phyloP scores from a whole-genome alignment of 306 rosid genomes.

The Neltuma alba region DNA sequence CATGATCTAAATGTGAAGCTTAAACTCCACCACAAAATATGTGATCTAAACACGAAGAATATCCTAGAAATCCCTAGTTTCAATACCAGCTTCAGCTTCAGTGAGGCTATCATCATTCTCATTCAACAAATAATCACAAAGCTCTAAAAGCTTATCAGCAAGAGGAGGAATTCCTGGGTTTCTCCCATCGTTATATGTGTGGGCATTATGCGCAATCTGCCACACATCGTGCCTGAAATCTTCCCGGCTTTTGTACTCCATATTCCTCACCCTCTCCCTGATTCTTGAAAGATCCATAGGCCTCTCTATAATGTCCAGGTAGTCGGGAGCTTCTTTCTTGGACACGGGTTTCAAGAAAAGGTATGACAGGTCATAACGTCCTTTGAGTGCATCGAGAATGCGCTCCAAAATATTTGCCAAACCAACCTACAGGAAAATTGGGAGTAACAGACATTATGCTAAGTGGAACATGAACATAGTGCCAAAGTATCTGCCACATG shows the following conservation, averaged over 20 bases:
- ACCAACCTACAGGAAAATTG: conserved; percentile 64
- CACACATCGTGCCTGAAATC: conserved; percentile 85
- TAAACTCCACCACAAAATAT: background rate
- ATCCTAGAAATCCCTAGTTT: conserved; percentile 49
- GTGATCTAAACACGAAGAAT: background rate
- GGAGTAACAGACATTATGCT: conserved; percentile 22
- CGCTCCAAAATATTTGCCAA: conserved; percentile 96
- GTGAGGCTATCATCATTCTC: conserved; percentile 80
- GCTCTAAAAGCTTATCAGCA: conserved; percentile 87
- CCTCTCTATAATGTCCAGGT: conserved; percentile 69
- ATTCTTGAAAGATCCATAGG: conserved; percentile 95
- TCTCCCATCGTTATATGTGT: conserved; percentile 77
- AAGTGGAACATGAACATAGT: background rate
- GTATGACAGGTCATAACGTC: conserved; percentile 61
- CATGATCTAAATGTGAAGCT: background rate
- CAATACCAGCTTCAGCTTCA: conserved; percentile 92
- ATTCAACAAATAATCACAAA: conserved; percentile 79
- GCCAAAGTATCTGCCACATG: background rate
- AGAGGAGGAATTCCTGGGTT: conserved; percentile 94
- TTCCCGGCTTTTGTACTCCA: conserved; percentile 92
- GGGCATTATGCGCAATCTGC: conserved; percentile 88
- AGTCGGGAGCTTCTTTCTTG: conserved; percentile 93
- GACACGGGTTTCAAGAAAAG: conserved; percentile 89
- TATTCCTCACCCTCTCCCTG: conserved; percentile 77
- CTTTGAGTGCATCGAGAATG: conserved; percentile 73